These are phyloP conservation scores for Russula lepida DNA, from an alignment of 768 basidiomycete species.

Conservation along the genomic window DNA sequence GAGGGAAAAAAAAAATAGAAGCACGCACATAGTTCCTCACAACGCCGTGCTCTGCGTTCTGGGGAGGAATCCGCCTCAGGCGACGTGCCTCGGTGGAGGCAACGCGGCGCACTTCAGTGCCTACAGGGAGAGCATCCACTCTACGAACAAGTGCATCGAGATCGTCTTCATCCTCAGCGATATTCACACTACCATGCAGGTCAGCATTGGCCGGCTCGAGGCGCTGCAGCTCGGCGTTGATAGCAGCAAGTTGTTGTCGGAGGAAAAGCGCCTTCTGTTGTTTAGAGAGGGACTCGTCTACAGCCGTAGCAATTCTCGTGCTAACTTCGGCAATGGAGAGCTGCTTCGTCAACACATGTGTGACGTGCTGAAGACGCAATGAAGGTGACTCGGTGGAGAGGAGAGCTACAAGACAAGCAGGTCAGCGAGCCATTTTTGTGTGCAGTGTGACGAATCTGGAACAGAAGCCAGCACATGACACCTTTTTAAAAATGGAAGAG, in stretches of 20 bases:
- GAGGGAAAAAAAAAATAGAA: not conserved
- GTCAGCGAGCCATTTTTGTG: not conserved
- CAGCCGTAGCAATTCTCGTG: constrained; percentile 69
- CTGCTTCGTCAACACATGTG: constrained; percentile 65
- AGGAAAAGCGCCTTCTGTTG: constrained; percentile 86
- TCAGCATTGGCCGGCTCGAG: constrained; percentile 29
- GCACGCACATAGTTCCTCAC: constrained; percentile 67
- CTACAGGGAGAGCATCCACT: constrained; percentile 65
- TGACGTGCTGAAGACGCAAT: constrained; percentile 56
- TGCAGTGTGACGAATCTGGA: no score
- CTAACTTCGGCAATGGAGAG: constrained; percentile 73
- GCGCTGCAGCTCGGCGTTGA: constrained; percentile 63
- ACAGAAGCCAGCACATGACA: no score
- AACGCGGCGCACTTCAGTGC: constrained; percentile 75
- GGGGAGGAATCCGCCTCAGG: constrained; percentile 78
- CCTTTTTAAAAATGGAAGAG: not conserved
- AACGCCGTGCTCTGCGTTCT: constrained; percentile 87
- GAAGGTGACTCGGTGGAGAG: constrained; percentile 52
- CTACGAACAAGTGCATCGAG: constrained; percentile 65
- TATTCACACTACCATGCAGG: not conserved
- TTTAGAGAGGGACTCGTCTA: constrained; percentile 78
- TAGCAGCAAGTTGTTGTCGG: constrained; percentile 73
- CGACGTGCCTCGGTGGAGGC: constrained; percentile 78
- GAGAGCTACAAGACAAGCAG: constrained; percentile 37
- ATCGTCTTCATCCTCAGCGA: constrained; percentile 60